Evolutionary conservation across 805 yeast genomes (phyloP), one percentile per base, ranked within the genome.

Genomic region (Metschnikowia cubensis): DNA sequence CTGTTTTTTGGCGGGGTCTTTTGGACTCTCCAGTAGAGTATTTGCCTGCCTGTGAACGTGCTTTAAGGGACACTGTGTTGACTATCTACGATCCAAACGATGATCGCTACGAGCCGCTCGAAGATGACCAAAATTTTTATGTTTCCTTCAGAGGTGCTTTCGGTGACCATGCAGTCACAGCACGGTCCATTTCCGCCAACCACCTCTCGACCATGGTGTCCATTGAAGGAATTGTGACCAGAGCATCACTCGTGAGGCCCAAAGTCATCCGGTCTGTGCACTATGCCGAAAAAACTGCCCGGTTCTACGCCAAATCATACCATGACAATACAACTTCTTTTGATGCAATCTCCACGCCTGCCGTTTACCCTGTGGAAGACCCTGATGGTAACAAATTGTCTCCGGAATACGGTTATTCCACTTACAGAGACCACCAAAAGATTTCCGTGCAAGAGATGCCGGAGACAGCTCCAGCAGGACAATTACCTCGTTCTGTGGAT

Each of bases 381-480:
- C 79, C 87, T 15, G 94, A 89, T 42, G 97, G 97, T 6, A 85
- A 91, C 69, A 89, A 88, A 59, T 72, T 94, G 56, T 77, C 81
- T 17, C 91, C 97, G 0, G 98, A 94, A 66, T 94, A 89, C 62
- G 99, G 99, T 1, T 87, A 84, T 63, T 85, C 91, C 6, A 89
- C 95, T 29, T 94, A 89, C 66, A 78, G 92, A 59, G 99, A 94
- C 69, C 97, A 92, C 66, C 99, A 94, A 70, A 86, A 89, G 36
- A 79, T 94, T 35, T 82, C 97, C 0, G 85, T 94, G 35, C 99
- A 94, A 68, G 99, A 94, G 71, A 88, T 94, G 89, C 98, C 99
- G 1, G 98, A 94, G 71, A 77, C 85, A 55, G 97, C 98, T 1
- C 99, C 98, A 14, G 96, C 98, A 0, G 99, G 99, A 50, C 98